Evolutionary conservation across 257 asterid species (phyloP), one percentile per base, ranked within the genome.

Genomic region (Echium plantagineum): DNA sequence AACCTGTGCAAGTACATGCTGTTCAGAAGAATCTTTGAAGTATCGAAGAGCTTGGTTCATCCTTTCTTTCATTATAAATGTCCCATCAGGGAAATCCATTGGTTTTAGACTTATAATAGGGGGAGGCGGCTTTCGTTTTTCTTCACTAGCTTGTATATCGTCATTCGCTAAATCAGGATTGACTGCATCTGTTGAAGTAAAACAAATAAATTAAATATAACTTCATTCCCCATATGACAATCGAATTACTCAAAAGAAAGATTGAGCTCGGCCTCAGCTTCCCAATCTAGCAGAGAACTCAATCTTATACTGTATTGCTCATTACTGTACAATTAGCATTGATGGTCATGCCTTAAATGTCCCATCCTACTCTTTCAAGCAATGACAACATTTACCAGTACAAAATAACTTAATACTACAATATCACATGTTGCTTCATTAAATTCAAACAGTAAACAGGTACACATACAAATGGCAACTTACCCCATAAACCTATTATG

Each of bases 1-100:
- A 31, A 89, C 80, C 80, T 89, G 97, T 64, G 95, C 97, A 69
- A 89, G 72, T 58, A 89, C 83, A 66, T 83, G 94, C 63, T 84
- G 87, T 69, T 80, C 85, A 0, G 94, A 76, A 63, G 79, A 79
- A 52, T 82, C 95, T 72, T 86, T 89, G 70, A 89, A 84, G 85
- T 74, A 75, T 47, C 97, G 79, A 72, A 89, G 95, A 24, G 97
- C 97, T 77, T 79, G 95, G 2, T 84, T 72, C 95, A 89, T 79
- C 70, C 86, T 80, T 75, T 89, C 93, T 76, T 89, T 89, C 67
- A 89, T 89, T 61, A 81, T 72, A 63, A 84, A 89, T 59, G 89
- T 74, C 22, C 78, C 89, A 57, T 86, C 95, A 8, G 63, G 72
- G 72, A 62, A 78, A 68, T 76, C 87, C 10, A 74, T 71, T 13